phyloP scores from a whole-genome alignment of 129 eudicot genomes.

The Oenanthe sinensis region DNA sequence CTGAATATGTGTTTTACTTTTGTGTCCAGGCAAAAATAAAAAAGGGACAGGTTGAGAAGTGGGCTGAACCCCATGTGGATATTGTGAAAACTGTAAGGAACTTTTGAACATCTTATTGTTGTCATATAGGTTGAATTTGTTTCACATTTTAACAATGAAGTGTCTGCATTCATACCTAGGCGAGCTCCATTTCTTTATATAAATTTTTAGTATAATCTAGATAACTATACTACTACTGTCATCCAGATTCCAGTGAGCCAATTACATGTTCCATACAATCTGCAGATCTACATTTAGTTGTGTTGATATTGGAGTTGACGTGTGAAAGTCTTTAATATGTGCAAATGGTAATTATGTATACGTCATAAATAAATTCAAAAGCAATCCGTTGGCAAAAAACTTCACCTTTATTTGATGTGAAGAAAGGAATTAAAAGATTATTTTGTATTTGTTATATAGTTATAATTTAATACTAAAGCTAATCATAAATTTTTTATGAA shows the following conservation, averaged over 20 bases:
- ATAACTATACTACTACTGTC: not conserved
- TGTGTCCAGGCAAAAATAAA: conserved; percentile 39
- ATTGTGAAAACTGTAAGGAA: conserved; percentile 39
- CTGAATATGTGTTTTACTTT: conserved; percentile 3
- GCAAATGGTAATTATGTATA: not conserved
- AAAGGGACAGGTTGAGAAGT: conserved; percentile 46
- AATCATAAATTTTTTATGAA: not conserved
- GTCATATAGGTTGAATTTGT: not conserved
- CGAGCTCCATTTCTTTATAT: not conserved
- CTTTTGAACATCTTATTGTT: conserved; percentile 10
- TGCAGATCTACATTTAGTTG: not conserved
- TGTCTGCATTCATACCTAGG: not conserved
- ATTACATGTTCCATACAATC: not conserved
- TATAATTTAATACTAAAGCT: not conserved
- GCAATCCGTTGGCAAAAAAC: not conserved
- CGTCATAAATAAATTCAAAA: not conserved
- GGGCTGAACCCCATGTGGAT: conserved; percentile 60
- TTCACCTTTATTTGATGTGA: not conserved
- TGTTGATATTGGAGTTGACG: not conserved
- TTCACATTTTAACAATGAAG: not conserved
- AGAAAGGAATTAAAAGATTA: not conserved
- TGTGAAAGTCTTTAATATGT: not conserved
- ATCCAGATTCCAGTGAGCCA: not conserved
- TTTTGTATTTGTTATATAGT: not conserved
- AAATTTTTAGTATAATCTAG: not conserved